Base-by-base conservation (phyloP, 805 yeast genomes). In the Wickerhamomyces rabaulensis region DNA sequence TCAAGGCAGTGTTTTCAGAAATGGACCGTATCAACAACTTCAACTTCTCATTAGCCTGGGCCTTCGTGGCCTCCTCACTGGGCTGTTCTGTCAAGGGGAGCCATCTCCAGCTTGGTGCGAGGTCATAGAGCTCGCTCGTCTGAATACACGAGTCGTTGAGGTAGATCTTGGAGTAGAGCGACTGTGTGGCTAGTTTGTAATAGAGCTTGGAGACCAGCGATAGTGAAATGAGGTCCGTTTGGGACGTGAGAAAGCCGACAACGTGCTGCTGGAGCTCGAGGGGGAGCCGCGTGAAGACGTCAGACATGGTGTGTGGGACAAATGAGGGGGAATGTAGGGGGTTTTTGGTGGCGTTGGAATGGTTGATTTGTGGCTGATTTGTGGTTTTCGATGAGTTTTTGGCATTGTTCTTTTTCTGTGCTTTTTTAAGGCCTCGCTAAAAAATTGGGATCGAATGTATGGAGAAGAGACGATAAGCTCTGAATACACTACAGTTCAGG, bases 111-210 rank as follows among this genome's bases (percentile, higher is more conserved):
- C 67, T 65, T 10, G 71, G 61, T 1, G 74, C 74, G 29, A 70
- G 47, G 39, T 52, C 51, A 53, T 65, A 62, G 9, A 57, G 58
- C 26, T 62, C 63, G 17, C 70, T 64, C 31, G 52, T 52, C 19
- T 69, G 73, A n/a, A 71, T 69, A 23, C 59, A 61, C 15, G 73
- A 66, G 47, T 71, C 74, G 46, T 71, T 71, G 19, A 71, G 54
- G 46, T 71, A 71, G 7, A 71, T 64, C 42, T 65, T 57, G 27
- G 67, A 58, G 49, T 71, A 71, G 9, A 71, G 44, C 12, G 64
- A 46, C 38, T 58, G 57, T 4, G 61, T 58, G 1, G 70, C 66
- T 3, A 71, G 47, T 21, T 52, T 44, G 41, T 69, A 52, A 40
- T 61, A 62, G 23, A 58, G 52, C 37, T 51, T 61, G 20, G 61